Evolutionary conservation across 106 monocot species (phyloP), one percentile per base, ranked within the genome.

Genomic region (Phalaenopsis aphrodite): DNA sequence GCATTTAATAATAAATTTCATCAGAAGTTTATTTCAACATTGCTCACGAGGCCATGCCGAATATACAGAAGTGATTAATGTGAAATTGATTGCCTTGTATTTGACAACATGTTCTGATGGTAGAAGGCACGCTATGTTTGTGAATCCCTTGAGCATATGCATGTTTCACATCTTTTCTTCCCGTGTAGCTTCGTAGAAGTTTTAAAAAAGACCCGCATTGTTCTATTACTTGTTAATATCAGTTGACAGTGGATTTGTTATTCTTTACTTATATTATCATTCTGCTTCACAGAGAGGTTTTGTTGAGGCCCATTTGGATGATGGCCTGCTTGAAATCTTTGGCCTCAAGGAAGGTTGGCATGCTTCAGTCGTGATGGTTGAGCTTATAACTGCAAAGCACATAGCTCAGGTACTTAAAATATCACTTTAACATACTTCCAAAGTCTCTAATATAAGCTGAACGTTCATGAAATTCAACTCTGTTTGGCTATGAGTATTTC

Each of bases 311-410:
- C 93, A 88, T 85, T 80, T 83, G 3, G 93, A 93, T 81, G 93
- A 93, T 79, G 90, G 93, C 23, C 45, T 93, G 37, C 80, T 93
- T 82, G 93, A 93, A 84, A 90, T 93, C 75, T 90, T 93, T 78
- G 93, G 93, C 37, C 84, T 93, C 42, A 93, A 93, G 49, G 88
- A 93, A 86, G 93, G 93, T 21, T 93, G 93, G 93, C 93, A 93
- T 87, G 93, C 90, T 75, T 87, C 93, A 21, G 81, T 90, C 55
- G 93, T 93, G 16, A 93, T 93, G 93, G 78, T 85, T 74, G 93
- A 90, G 77, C 83, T 90, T 45, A 90, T 93, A 49, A 80, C 88
- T 78, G 93, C 93, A 12, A 90, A 90, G 65, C 93, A 90, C 79
- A 90, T 93, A 85, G 90, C 88, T 79, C 93, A 93, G 93, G 93